Evolutionary conservation across 129 eudicot genomes (phyloP).

Genomic region (Erigeron canadensis): DNA sequence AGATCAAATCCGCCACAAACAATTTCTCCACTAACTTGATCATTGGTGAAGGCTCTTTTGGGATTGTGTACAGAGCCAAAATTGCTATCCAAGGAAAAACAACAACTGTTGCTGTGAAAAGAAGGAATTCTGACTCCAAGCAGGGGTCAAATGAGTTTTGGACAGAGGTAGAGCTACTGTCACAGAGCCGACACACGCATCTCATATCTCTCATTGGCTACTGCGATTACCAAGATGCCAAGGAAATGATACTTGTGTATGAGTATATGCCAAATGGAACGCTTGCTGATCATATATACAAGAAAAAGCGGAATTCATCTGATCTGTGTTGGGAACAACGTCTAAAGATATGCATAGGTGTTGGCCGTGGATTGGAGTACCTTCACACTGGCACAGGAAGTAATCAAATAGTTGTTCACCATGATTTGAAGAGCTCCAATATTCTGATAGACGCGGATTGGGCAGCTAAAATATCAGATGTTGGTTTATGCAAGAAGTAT

Average conservation of each 20-base stretch:
- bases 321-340: constrained; percentile 2
- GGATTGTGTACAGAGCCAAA: background rate
- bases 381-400: constrained; percentile 5
- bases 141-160: background rate
- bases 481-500: constrained; percentile 8
- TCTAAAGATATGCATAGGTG: constrained; percentile 9
- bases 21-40: background rate
- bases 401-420: background rate
- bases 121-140: background rate
- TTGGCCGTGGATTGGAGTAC: constrained; percentile 11
- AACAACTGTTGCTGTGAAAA: background rate
- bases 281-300: background rate
- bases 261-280: background rate
- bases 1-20: constrained; percentile 5
- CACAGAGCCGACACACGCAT: background rate
- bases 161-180: background rate
- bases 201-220: constrained; percentile 2
- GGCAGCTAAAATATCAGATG: constrained; percentile 4
- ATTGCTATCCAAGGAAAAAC: background rate
- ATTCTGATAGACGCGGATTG: background rate
- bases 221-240: background rate
- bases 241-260: too few relatives aligned
- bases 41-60: constrained; percentile 10
- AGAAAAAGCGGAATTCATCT: background rate
- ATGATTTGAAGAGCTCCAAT: constrained; percentile 9